These are phyloP conservation scores for Dryadomyces quercivorus DNA, from an alignment of 2,329 filamentous ascomycete species.

Conservation along the genomic window DNA sequence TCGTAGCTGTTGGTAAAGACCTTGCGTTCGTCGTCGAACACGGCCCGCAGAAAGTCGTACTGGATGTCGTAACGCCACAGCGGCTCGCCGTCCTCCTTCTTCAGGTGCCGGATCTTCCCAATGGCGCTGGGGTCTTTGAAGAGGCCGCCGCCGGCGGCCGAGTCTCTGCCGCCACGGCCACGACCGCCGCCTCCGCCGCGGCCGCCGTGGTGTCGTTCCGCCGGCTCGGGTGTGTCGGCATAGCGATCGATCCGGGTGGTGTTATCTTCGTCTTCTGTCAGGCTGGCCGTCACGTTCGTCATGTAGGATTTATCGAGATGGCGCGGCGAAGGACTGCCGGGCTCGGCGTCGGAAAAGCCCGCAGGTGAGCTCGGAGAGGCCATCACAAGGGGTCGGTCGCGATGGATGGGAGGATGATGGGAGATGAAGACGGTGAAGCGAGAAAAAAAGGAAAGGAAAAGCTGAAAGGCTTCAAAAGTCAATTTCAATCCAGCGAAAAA, in stretches of 20 bases:
- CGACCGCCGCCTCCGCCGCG: slow-evolving; percentile 8
- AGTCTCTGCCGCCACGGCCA: slow-evolving; percentile 20
- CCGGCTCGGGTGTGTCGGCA: slow-evolving; percentile 28
- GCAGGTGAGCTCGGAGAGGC: not conserved
- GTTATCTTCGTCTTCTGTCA: not conserved
- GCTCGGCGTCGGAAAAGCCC: not conserved
- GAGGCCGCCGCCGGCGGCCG: slow-evolving; percentile 16
- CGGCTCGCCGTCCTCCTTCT: slow-evolving; percentile 80
- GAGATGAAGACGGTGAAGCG: no score
- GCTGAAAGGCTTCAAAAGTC: no score
- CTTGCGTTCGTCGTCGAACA: slow-evolving; percentile 61
- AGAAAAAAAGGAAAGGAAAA: no score
- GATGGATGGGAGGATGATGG: no score
- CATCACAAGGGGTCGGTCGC: not conserved
- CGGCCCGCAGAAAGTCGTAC: slow-evolving; percentile 68
- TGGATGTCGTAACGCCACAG: slow-evolving; percentile 83
- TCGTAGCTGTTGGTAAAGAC: slow-evolving; percentile 94
- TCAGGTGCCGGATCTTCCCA: slow-evolving; percentile 70
- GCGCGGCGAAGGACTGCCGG: not conserved
- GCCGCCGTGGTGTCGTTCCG: slow-evolving; percentile 11
- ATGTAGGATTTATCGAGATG: not conserved
- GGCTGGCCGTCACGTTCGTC: not conserved
- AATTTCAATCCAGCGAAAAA: no score
- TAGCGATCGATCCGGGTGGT: slow-evolving; percentile 10
- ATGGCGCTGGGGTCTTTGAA: slow-evolving; percentile 28